These are phyloP conservation scores for Yamadazyma olivae DNA, from an alignment of 805 yeast species.

Conservation along the genomic window DNA sequence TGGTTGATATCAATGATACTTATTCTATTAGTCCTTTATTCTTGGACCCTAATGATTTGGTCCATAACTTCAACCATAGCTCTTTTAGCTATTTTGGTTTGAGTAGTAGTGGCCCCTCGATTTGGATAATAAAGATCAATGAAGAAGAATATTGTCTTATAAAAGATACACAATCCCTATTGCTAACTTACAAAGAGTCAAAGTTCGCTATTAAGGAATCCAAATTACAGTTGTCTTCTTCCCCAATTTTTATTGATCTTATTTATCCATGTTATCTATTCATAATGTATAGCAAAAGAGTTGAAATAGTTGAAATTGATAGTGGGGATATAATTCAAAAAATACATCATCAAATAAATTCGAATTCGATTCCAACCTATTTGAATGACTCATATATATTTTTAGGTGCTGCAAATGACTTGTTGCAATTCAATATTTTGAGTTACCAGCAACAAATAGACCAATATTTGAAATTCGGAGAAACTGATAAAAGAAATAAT, in stretches of 20 bases:
- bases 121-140: slow-evolving; percentile 17
- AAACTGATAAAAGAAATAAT: slow-evolving; percentile 13
- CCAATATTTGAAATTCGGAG: slow-evolving; percentile 24
- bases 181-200: slow-evolving; percentile 14
- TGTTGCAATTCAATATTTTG: slow-evolving; percentile 27
- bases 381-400: slow-evolving; percentile 8
- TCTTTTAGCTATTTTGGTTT: slow-evolving; percentile 41
- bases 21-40: slow-evolving; percentile 2
- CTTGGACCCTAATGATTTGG: neutral
- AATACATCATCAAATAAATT: slow-evolving; percentile 28
- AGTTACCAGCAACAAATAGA: slow-evolving; percentile 33
- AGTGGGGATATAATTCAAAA: slow-evolving; percentile 35
- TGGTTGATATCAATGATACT: slow-evolving; percentile 20
- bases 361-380: slow-evolving; percentile 13
- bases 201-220: slow-evolving; percentile 13
- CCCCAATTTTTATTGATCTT: slow-evolving; percentile 24
- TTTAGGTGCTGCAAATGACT: slow-evolving; percentile 28
- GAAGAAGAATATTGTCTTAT: slow-evolving; percentile 21
- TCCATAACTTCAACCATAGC: slow-evolving; percentile 13
- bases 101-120: slow-evolving; percentile 23
- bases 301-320: slow-evolving; percentile 33
- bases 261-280: slow-evolving; percentile 34
- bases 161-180: slow-evolving; percentile 28
- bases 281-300: slow-evolving; percentile 25
- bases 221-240: slow-evolving; percentile 19